Evolutionary conservation across 345 rosid genomes (phyloP).

Genomic region (Barbarea vulgaris): DNA sequence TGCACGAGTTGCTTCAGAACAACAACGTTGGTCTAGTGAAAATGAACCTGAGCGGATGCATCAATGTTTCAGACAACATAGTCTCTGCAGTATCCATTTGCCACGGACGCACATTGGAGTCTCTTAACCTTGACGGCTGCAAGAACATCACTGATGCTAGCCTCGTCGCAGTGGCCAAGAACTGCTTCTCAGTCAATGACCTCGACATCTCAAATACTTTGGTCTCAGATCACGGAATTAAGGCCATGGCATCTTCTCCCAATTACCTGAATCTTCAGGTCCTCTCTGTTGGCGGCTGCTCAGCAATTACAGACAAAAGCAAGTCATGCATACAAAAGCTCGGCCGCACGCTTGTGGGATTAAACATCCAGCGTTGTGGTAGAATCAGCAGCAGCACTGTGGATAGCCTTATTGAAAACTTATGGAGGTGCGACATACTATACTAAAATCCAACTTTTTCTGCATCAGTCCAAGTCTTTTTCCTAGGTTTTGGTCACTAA

Average conservation of each 20-base stretch:
- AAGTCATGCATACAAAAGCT: slow-evolving; percentile 57
- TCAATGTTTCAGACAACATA: slow-evolving; percentile 65
- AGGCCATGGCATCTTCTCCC: slow-evolving; percentile 54
- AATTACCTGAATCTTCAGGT: slow-evolving; percentile 73
- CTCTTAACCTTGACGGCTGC: slow-evolving; percentile 81
- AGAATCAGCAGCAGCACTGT: slow-evolving; percentile 65
- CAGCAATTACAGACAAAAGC: slow-evolving; percentile 69
- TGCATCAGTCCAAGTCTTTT: slow-evolving; percentile 30
- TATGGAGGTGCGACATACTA: slow-evolving; percentile 93
- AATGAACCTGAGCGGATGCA: slow-evolving; percentile 72
- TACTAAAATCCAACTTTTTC: slow-evolving; percentile 56
- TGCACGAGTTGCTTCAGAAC: slow-evolving; percentile 61
- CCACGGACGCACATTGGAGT: slow-evolving; percentile 83
- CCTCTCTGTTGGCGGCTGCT: slow-evolving; percentile 77
- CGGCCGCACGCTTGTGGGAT: slow-evolving; percentile 72
- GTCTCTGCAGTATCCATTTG: slow-evolving; percentile 54
- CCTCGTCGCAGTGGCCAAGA: slow-evolving; percentile 63
- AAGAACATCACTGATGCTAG: slow-evolving; percentile 67
- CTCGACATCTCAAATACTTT: slow-evolving; percentile 72
- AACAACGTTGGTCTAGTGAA: slow-evolving; percentile 67
- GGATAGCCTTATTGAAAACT: slow-evolving; percentile 58
- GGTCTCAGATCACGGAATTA: slow-evolving; percentile 68
- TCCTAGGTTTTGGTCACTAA: slow-evolving; percentile 64
- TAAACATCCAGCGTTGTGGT: slow-evolving; percentile 81
- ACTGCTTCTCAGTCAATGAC: slow-evolving; percentile 70